phyloP scores from a whole-genome alignment of 371 early-diverging fungal species.

The Chytridiales sp. region DNA sequence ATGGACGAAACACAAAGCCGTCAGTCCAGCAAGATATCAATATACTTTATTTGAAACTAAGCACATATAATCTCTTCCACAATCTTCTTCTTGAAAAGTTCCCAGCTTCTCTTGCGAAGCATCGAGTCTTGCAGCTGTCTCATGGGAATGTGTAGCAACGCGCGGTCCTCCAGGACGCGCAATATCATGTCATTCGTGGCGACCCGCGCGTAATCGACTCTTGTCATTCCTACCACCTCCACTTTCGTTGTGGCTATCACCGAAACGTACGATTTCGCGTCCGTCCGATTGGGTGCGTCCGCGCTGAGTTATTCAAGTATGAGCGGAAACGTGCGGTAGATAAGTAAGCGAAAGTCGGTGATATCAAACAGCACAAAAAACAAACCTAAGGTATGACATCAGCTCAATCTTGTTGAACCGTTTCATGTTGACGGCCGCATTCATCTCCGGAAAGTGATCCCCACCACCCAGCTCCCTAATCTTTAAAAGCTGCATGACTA shows the following conservation, averaged over 20 bases:
- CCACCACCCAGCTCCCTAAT: conserved; percentile 29
- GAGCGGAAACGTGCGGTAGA: neutral
- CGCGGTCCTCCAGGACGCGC: conserved; percentile 11
- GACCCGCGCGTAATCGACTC: conserved; percentile 25
- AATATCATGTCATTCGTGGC: conserved; percentile 31
- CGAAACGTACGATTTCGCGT: conserved; percentile 23
- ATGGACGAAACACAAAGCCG: neutral
- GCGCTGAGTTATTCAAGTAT: conserved; percentile 2
- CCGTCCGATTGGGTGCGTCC: conserved; percentile 15
- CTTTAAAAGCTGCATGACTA: conserved; percentile 26
- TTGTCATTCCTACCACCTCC: conserved; percentile 29
- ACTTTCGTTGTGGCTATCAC: conserved; percentile 30
- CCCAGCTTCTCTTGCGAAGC: conserved; percentile 26
- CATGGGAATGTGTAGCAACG: conserved; percentile 20
- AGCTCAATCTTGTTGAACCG: conserved; percentile 7
- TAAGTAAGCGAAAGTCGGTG: neutral
- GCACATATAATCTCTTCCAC: conserved; percentile 13
- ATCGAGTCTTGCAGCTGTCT: conserved; percentile 26
- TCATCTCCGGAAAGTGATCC: conserved; percentile 36
- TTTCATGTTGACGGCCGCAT: neutral
- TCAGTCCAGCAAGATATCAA: neutral
- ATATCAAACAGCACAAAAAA: neutral
- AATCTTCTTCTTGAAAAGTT: conserved; percentile 21
- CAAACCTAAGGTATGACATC: conserved; percentile 18
- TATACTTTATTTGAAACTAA: too few relatives aligned